Evolutionary conservation across 306 rosid genomes (phyloP), one percentile per base, ranked within the genome.

Genomic region (Dryas alaskensis): DNA sequence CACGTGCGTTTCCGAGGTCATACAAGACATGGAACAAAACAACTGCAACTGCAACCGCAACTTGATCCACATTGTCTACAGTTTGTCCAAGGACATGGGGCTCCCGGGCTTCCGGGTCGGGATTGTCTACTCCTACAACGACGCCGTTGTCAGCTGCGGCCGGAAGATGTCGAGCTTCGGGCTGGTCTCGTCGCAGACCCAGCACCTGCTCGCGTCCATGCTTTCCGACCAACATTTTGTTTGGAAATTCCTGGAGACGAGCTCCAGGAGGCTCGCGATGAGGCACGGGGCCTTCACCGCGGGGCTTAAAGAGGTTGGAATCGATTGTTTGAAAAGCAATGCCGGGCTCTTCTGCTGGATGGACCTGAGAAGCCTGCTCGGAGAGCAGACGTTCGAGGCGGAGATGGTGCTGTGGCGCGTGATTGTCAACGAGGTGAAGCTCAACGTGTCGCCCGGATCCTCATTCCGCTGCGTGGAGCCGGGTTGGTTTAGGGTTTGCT

Each of bases 131-230:
- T 94, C 98, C 3, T 91, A 77, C 82, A 94, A 94, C 10, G 92
- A 91, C 6, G 25, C 3, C 0, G 97, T 91, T 0, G 97, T 94
- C 6, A 73, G 14, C 47, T 71, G 81, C 45, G 92, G 79, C 37
- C 82, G 97, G 8, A 91, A 84, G 78, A 94, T 94, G 98, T 94
- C 98, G 3, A 94, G 98, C n/a, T 94, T 94, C 9, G 97, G 98
- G 2, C 60, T 94, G 14, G 89, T 94, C 8, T 94, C 96, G 0
- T 80, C 98, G 0, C 90, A 91, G 40, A 94, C 97, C 45, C 98
- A 94, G 27, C 80, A 84, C 54, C 71, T 94, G 74, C 78, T 94
- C 3, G 86, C 95, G 0, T 37, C 88, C 3, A 85, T 94, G 96
- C 95, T 94, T 19, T 76, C 71, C 0, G 96, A 94, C 43, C 88